These are phyloP conservation scores for Metschnikowia matae DNA, from an alignment of 805 yeast species.

Conservation along the genomic window DNA sequence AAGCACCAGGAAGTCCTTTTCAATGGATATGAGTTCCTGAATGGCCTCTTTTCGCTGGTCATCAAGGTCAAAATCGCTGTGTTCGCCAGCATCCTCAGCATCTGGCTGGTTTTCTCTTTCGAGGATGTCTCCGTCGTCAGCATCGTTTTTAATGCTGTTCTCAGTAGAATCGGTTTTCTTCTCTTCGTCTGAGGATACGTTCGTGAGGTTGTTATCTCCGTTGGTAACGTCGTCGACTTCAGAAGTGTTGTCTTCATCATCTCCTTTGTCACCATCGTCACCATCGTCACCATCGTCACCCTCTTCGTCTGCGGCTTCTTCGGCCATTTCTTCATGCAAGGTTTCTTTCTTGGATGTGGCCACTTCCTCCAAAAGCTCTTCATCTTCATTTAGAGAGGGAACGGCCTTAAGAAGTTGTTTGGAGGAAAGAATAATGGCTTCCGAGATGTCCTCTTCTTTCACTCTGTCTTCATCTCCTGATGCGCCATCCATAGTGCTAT, in stretches of 20 bases:
- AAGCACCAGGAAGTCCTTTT: conserved; percentile 77
- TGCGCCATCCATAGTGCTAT: neutral
- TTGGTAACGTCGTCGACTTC: conserved; percentile 3
- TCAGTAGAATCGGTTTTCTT: conserved; percentile 7
- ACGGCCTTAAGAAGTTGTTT: conserved; percentile 1
- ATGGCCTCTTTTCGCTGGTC: conserved; percentile 60
- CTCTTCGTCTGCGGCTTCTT: conserved; percentile 16
- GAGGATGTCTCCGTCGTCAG: conserved; percentile 13
- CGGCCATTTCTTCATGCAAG: conserved; percentile 21
- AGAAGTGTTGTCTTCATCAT: conserved; percentile 4
- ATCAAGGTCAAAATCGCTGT: conserved; percentile 23
- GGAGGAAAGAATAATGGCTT: neutral
- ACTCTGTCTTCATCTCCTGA: neutral
- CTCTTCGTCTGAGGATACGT: neutral
- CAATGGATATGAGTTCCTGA: conserved; percentile 71
- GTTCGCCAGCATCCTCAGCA: neutral
- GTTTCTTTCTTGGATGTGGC: conserved; percentile 5
- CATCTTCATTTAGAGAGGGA: neutral
- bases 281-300: conserved; percentile 8
- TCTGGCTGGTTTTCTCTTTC: conserved; percentile 8
- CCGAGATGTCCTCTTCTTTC: neutral
- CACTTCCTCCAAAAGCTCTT: neutral
- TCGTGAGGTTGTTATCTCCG: neutral
- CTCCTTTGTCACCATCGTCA: conserved; percentile 7
- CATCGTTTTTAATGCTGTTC: conserved; percentile 16